Evolutionary conservation across 2,329 filamentous ascomycete genomes (phyloP).

Genomic region (Monilinia fructicola): DNA sequence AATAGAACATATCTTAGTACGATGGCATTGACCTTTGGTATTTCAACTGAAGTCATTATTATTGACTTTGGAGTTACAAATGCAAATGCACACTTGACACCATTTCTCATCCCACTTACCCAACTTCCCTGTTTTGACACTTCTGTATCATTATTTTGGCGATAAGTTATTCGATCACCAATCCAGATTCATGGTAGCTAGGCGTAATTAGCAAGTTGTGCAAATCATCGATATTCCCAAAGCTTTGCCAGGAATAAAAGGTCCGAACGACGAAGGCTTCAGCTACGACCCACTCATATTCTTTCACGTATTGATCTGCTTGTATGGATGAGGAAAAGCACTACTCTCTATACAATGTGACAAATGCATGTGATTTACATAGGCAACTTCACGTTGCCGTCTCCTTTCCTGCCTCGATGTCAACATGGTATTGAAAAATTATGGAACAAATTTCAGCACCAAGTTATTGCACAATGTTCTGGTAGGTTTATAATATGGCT

Average conservation of each 20-base stretch:
- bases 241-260: not conserved
- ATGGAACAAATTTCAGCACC: not conserved
- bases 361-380: not conserved
- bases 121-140: constrained; percentile 1
- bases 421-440: not conserved
- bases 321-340: not conserved
- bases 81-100: no score
- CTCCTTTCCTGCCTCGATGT: not conserved
- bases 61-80: not conserved
- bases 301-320: not conserved
- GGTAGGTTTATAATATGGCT: not conserved
- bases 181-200: not conserved
- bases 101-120: not conserved
- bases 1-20: not conserved
- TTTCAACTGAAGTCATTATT: not conserved
- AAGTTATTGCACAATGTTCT: not conserved
- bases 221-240: not conserved
- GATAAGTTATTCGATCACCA: not conserved
- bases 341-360: not conserved
- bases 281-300: not conserved
- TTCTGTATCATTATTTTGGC: no score
- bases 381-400: not conserved
- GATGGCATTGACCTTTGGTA: not conserved
- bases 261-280: not conserved
- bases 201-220: not conserved